Conservation (phyloP, 1,284 basidiomycete genomes). For the Austropuccinia psidii region DNA sequence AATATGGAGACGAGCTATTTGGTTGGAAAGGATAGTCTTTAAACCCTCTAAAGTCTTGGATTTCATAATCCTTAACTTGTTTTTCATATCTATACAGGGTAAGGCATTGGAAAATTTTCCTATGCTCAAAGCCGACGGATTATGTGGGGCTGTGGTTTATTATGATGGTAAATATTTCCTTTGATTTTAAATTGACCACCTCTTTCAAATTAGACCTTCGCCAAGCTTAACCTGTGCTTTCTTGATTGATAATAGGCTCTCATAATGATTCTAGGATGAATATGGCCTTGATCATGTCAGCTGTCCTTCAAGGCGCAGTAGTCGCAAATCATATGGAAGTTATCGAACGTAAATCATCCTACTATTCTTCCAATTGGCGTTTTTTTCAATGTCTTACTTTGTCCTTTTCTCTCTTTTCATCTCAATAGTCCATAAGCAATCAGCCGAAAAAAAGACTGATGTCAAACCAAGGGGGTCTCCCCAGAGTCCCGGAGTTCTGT, state of each 20-base stretch:
- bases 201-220: too few species aligned
- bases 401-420: neutral
- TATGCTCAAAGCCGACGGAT: conserved; percentile 85
- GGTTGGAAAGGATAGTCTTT: conserved; percentile 60
- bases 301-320: conserved; percentile 82
- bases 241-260: conserved; percentile 59
- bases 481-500: conserved; percentile 53
- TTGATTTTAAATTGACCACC: conserved; percentile 10
- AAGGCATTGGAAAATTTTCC: conserved; percentile 92
- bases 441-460: conserved; percentile 47
- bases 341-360: conserved; percentile 49
- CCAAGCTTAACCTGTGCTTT: too few species aligned
- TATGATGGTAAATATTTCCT: conserved; percentile 65
- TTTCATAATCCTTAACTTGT: neutral
- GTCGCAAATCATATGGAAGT: conserved; percentile 89
- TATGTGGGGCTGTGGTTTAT: conserved; percentile 91
- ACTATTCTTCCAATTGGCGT: neutral
- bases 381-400: neutral
- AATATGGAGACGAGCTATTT: conserved; percentile 95
- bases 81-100: conserved; percentile 49
- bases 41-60: neutral
- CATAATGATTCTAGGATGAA: conserved; percentile 99
- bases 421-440: conserved; percentile 57
- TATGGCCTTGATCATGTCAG: conserved; percentile 84
- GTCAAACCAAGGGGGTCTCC: conserved; percentile 30